These are phyloP conservation scores for Fonsecaea monophora DNA, from an alignment of 2,329 filamentous ascomycete genomes.

Conservation along the genomic window DNA sequence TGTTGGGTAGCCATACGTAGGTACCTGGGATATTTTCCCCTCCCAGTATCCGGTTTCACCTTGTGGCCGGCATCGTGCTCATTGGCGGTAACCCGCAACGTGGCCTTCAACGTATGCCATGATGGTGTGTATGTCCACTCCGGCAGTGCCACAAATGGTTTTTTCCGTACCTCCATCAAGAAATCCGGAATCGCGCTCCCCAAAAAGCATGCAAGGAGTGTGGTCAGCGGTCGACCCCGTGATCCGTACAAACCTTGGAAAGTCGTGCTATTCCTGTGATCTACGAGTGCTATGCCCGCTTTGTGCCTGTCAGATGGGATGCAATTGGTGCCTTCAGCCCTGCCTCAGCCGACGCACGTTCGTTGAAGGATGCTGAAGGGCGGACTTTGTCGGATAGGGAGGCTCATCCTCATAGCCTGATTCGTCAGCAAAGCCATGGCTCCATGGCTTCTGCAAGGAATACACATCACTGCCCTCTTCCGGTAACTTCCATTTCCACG, in stretches of 20 bases:
- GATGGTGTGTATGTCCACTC: conserved; percentile 18
- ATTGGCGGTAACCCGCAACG: conserved; percentile 8
- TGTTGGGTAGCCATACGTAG: conserved; percentile 6
- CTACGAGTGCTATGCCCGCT: conserved; percentile 15
- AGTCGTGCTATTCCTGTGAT: neutral
- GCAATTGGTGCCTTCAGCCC: conserved; percentile 26
- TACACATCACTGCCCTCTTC: conserved; percentile 5
- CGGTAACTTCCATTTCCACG: conserved; percentile 10
- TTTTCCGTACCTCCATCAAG: conserved; percentile 15
- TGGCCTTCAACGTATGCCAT: conserved; percentile 12
- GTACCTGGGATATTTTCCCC: neutral
- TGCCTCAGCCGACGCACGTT: conserved; percentile 17
- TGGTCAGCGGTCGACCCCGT: conserved; percentile 34
- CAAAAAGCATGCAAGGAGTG: conserved; percentile 5
- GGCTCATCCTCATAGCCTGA: neutral
- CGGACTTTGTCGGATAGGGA: conserved; percentile 15
- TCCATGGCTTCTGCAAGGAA: conserved; percentile 3
- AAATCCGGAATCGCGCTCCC: neutral
- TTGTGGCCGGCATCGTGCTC: conserved; percentile 1
- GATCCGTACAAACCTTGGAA: conserved; percentile 23
- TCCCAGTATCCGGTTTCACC: conserved; percentile 10
- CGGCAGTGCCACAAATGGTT: conserved; percentile 3
- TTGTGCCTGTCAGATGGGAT: conserved; percentile 23
- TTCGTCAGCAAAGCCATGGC: conserved; percentile 4
- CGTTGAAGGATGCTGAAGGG: conserved; percentile 11